These are phyloP conservation scores for Saitozyma podzolica DNA, from an alignment of 768 basidiomycete genomes.

Conservation along the genomic window DNA sequence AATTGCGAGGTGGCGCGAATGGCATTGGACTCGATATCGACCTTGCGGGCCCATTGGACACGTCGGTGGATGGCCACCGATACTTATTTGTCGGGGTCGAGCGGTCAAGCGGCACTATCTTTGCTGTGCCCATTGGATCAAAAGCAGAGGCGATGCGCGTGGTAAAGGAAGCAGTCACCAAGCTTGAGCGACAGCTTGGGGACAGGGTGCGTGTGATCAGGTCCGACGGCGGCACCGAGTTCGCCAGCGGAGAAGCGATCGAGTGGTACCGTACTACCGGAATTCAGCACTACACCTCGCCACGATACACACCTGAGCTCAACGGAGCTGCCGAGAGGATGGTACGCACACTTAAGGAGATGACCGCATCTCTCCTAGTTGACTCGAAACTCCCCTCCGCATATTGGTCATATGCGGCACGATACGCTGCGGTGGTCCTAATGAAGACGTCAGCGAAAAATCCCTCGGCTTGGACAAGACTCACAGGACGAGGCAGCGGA, in stretches of 20 bases:
- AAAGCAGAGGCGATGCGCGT: not conserved
- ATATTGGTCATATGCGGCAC: slow-evolving; percentile 7
- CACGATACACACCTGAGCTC: slow-evolving; percentile 4
- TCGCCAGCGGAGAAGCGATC: not conserved
- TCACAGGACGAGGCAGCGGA: not conserved
- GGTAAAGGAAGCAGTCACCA: not conserved
- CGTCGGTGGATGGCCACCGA: not conserved
- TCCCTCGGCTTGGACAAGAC: slow-evolving; percentile 1
- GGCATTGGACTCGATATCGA: too few species aligned
- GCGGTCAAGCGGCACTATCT: not conserved
- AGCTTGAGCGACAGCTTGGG: slow-evolving; percentile 4
- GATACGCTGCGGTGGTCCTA: slow-evolving; percentile 5
- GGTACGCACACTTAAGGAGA: slow-evolving; percentile 6
- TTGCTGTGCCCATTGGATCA: not conserved
- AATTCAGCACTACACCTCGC: slow-evolving; percentile 1
- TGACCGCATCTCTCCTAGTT: not conserved
- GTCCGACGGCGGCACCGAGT: slow-evolving; percentile 2
- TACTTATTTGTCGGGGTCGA: slow-evolving; percentile 2
- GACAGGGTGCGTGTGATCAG: slow-evolving; percentile 3
- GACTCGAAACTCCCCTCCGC: not conserved
- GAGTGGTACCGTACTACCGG: not conserved
- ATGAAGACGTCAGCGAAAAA: not conserved
- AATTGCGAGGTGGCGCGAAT: too few species aligned
- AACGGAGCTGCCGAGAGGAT: slow-evolving; percentile 4
- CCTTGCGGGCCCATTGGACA: too few species aligned